These are phyloP conservation scores for Alternaria infectoria DNA, from an alignment of 2,329 filamentous ascomycete genomes.

Conservation along the genomic window DNA sequence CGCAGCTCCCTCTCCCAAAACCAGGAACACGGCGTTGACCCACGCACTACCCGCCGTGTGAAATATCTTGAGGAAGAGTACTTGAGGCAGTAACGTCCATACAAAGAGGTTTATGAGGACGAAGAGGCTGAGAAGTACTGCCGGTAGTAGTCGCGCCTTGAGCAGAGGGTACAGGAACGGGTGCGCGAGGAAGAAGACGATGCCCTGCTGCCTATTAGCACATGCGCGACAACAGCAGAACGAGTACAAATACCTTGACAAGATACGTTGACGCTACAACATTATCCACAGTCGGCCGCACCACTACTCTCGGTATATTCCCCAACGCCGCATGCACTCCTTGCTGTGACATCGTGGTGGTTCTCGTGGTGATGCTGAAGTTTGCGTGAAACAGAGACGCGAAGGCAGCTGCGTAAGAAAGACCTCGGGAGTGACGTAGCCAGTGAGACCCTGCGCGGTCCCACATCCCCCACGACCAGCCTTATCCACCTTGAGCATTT, in stretches of 20 bases:
- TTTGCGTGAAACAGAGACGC: slow-evolving; percentile 2
- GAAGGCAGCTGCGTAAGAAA: slow-evolving; percentile 1
- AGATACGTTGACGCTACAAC: slow-evolving; percentile 37
- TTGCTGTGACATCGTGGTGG: slow-evolving; percentile 30
- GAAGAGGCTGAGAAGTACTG: slow-evolving; percentile 80
- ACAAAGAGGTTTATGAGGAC: slow-evolving; percentile 87
- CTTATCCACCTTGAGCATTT: slow-evolving; percentile 1
- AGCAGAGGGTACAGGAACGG: slow-evolving; percentile 85
- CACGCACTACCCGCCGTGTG: slow-evolving; percentile 82
- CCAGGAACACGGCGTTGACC: slow-evolving; percentile 84
- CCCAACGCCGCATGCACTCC: slow-evolving; percentile 44
- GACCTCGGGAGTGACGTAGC: slow-evolving; percentile 14
- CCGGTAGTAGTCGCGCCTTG: slow-evolving; percentile 75
- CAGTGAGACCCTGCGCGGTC: background rate
- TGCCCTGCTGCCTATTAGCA: slow-evolving; percentile 60
- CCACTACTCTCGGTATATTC: slow-evolving; percentile 33
- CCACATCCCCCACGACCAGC: background rate
- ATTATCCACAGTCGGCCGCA: slow-evolving; percentile 38
- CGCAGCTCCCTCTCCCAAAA: slow-evolving; percentile 71
- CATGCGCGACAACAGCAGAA: background rate
- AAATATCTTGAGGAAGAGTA: slow-evolving; percentile 86
- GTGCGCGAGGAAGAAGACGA: slow-evolving; percentile 80
- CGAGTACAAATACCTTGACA: slow-evolving; percentile 30
- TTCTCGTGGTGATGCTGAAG: background rate
- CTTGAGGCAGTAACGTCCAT: slow-evolving; percentile 87